Evolutionary conservation across 2,329 filamentous ascomycete genomes (phyloP).

Genomic region (Gliomastix tumulicola): DNA sequence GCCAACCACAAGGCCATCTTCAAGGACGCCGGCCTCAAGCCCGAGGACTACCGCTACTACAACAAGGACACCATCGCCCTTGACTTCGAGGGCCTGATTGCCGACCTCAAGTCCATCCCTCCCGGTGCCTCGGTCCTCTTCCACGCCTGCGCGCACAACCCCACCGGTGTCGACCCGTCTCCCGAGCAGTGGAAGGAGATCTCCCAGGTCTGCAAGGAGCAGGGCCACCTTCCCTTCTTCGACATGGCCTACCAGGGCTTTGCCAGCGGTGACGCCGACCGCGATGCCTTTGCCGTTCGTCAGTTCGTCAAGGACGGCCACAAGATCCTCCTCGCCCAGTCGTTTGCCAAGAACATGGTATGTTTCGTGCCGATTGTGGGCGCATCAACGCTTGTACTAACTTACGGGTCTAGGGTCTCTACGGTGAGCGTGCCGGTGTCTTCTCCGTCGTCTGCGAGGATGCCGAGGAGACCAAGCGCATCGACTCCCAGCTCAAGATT

Average conservation of each 20-base stretch:
- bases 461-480: conserved; percentile 85
- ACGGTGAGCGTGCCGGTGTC: conserved; percentile 94
- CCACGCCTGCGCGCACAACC: conserved; percentile 97
- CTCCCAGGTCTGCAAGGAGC: conserved; percentile 76
- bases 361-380: conserved; percentile 10
- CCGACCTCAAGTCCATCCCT: conserved; percentile 83
- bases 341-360: conserved; percentile 99
- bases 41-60: conserved; percentile 97
- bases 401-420: conserved; percentile 62
- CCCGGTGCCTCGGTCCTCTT: conserved; percentile 85
- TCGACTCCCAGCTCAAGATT: conserved; percentile 98
- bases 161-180: conserved; percentile 91
- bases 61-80: conserved; percentile 98
- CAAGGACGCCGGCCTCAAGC: conserved; percentile 82
- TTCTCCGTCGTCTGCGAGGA: conserved; percentile 88
- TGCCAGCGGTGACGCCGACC: conserved; percentile 83
- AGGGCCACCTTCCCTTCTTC: conserved; percentile 91
- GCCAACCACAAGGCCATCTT: conserved; percentile 98
- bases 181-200: conserved; percentile 90
- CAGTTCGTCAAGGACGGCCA: conserved; percentile 92
- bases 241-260: conserved; percentile 99
- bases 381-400: conserved; percentile 4
- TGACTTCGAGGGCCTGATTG: conserved; percentile 90
- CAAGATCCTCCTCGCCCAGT: conserved; percentile 81
- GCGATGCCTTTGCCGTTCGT: conserved; percentile 87